Percentiles rank a stretch among this genome's conserved stretches.
Conservation (phyloP, 768 basidiomycete genomes). For the Phylloporus arenicola region DNA sequence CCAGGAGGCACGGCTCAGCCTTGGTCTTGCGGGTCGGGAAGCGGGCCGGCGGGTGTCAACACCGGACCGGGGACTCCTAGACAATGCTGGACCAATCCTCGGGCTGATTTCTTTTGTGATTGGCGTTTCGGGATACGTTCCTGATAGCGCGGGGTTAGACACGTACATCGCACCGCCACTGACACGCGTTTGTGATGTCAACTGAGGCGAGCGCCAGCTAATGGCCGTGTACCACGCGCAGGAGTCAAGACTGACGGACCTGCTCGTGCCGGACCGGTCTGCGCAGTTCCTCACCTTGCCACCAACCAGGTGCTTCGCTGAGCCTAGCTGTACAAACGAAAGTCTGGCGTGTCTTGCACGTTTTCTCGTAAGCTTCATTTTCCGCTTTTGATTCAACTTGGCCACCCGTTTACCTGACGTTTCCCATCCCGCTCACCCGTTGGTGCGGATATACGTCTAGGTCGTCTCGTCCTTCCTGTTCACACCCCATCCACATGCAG, state of each 20-base stretch:
- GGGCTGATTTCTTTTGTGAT: not conserved
- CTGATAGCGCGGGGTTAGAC: not conserved
- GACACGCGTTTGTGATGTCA: conserved; percentile 28
- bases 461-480: conserved; percentile 17
- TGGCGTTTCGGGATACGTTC: not conserved
- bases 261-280: conserved; percentile 2
- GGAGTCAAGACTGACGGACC: conserved; percentile 10
- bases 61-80: not conserved
- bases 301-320: conserved; percentile 10
- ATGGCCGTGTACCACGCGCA: conserved; percentile 8
- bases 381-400: conserved; percentile 26
- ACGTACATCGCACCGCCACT: conserved; percentile 18
- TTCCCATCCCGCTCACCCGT: conserved; percentile 28
- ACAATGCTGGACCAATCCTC: not conserved
- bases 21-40: no score
- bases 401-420: conserved; percentile 38
- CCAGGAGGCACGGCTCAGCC: no score
- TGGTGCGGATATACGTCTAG: conserved; percentile 23
- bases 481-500: conserved; percentile 28
- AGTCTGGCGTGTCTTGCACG: conserved; percentile 29
- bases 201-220: conserved; percentile 3
- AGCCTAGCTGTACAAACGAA: conserved; percentile 6
- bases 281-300: conserved; percentile 9
- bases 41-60: conserved; percentile 3
- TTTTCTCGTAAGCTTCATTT: conserved; percentile 28